Evolutionary conservation across 306 rosid genomes (phyloP).

Genomic region (Castanospermum australe): DNA sequence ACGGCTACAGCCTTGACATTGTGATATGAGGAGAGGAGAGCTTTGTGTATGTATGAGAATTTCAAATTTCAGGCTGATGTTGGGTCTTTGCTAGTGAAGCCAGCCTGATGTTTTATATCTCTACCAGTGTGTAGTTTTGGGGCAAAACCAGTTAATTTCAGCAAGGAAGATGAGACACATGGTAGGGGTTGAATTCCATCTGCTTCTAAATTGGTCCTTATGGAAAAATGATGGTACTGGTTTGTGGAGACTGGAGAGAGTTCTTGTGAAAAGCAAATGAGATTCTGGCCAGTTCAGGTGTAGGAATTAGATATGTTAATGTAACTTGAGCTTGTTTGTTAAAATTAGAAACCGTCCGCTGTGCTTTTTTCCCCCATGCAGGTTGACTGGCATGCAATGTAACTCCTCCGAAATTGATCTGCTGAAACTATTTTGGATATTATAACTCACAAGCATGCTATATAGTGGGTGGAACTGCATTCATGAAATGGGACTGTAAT

Average conservation of each 20-base stretch:
- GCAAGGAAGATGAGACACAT: not conserved
- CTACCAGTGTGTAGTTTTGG: not conserved
- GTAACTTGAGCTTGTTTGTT: not conserved
- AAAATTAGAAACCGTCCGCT: not conserved
- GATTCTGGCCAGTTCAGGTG: not conserved
- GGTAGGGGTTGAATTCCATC: not conserved
- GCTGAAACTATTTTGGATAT: slow-evolving; percentile 9
- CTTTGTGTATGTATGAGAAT: not conserved
- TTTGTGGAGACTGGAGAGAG: not conserved
- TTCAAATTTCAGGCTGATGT: slow-evolving; percentile 6
- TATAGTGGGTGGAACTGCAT: not conserved
- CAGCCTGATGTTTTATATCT: not conserved
- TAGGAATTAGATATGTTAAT: slow-evolving; percentile 3
- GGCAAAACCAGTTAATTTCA: not conserved
- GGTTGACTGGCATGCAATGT: not conserved
- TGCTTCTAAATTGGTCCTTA: not conserved
- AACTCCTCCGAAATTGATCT: not conserved
- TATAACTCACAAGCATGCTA: not conserved
- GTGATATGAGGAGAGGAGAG: not conserved
- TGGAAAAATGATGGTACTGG: not conserved
- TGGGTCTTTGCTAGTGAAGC: slow-evolving; percentile 7
- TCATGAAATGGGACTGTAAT: not conserved
- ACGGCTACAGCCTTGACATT: not conserved
- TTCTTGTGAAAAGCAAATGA: not conserved
- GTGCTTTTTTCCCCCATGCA: not conserved